Evolutionary conservation across 805 yeast genomes (phyloP).

Genomic region (Cyberlindnera xylosilytica): DNA sequence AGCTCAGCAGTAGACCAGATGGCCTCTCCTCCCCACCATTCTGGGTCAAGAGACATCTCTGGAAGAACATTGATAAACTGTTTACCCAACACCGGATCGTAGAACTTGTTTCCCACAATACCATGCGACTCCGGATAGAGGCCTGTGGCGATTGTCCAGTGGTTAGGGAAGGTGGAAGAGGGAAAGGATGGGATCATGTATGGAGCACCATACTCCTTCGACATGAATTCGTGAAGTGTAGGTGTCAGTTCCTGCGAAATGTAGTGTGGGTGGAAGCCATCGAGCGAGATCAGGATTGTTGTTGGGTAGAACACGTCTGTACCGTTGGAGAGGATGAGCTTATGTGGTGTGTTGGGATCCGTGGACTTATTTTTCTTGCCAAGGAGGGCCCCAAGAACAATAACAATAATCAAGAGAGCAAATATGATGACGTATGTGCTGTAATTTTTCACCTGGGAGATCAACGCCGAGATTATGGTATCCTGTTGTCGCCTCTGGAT

Average conservation of each 20-base stretch:
- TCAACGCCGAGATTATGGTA: background rate
- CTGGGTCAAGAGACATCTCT: slow-evolving; percentile 44
- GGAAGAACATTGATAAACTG: slow-evolving; percentile 66
- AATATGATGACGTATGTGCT: slow-evolving; percentile 8
- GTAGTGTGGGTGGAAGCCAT: slow-evolving; percentile 91
- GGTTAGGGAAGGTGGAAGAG: slow-evolving; percentile 86
- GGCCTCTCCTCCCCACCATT: slow-evolving; percentile 91
- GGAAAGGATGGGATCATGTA: slow-evolving; percentile 88
- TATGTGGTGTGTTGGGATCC: background rate
- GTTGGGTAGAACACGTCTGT: slow-evolving; percentile 50
- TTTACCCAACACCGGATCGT: slow-evolving; percentile 51
- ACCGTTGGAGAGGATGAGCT: slow-evolving; percentile 19
- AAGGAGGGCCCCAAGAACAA: slow-evolving; percentile 19
- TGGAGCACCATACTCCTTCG: slow-evolving; percentile 62
- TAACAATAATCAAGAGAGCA: slow-evolving; percentile 13
- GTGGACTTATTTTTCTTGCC: slow-evolving; percentile 8
- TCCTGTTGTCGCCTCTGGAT: slow-evolving; percentile 19
- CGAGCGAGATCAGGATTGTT: slow-evolving; percentile 75
- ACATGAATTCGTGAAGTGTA: slow-evolving; percentile 53
- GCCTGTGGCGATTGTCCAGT: slow-evolving; percentile 90
- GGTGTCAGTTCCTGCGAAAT: slow-evolving; percentile 69
- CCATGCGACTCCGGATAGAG: slow-evolving; percentile 82
- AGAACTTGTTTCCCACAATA: slow-evolving; percentile 79
- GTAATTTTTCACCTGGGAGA: slow-evolving; percentile 6
- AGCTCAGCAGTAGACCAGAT: slow-evolving; percentile 74